A percentile compares a stretch with the other conserved stretches of the same genome.
Conservation (phyloP, 108 stramenopile species). For the Nitzschia sp. region DNA sequence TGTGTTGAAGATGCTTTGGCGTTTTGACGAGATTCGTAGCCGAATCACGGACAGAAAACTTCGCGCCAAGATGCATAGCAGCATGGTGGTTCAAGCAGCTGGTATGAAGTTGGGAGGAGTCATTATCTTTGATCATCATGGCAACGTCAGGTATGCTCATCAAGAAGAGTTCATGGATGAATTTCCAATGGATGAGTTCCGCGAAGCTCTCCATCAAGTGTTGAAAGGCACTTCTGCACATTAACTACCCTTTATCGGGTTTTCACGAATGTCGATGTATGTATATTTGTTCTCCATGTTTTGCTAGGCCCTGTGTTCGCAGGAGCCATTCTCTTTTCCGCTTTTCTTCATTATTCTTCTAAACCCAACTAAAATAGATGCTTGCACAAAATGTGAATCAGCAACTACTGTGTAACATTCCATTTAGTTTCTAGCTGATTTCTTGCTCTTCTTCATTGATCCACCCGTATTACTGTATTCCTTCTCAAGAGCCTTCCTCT, state of each 20-base stretch:
- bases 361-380: no score
- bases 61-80: conserved; percentile 14
- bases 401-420: neutral
- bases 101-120: conserved; percentile 48
- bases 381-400: no score
- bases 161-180: conserved; percentile 27
- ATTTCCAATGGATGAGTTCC: conserved; percentile 33
- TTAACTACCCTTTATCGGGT: neutral
- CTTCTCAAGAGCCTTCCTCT: conserved; percentile 51
- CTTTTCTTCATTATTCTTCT: no score
- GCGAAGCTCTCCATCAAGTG: neutral
- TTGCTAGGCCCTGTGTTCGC: no score
- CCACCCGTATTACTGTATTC: conserved; percentile 50
- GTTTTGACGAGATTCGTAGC: conserved; percentile 23
- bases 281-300: no score
- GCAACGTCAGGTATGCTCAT: conserved; percentile 29
- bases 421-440: neutral
- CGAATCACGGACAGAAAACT: conserved; percentile 28
- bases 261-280: no score
- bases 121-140: conserved; percentile 28
- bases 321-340: no score
- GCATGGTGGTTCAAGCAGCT: conserved; percentile 40
- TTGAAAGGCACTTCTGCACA: neutral
- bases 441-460: conserved; percentile 56
- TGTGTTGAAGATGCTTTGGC: neutral